A percentile compares a stretch with the other conserved stretches of the same genome.
These are phyloP conservation scores for Marasmius oreades DNA, from an alignment of 1,284 basidiomycete genomes.

Conservation along the genomic window DNA sequence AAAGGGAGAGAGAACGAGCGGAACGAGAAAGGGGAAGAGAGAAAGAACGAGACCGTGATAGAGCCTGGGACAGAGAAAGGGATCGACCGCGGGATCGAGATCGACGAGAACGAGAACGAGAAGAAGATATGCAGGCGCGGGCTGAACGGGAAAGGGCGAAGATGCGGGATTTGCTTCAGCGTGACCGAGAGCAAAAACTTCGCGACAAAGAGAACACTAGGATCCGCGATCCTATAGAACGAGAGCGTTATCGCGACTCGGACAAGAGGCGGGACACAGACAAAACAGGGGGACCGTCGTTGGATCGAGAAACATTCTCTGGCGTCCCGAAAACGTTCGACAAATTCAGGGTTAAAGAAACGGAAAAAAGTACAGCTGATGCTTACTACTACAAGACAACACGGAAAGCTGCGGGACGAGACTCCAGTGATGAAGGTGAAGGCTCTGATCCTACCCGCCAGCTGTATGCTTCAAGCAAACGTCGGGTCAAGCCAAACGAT, in stretches of 20 bases:
- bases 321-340: too few relatives aligned
- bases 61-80: constrained; percentile 14
- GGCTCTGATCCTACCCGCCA: constrained; percentile 20
- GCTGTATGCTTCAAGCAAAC: constrained; percentile 11
- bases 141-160: constrained; percentile 10
- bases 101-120: constrained; percentile 9
- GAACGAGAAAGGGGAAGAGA: constrained; percentile 9
- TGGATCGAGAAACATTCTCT: neutral
- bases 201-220: too few relatives aligned
- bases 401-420: constrained; percentile 2
- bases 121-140: neutral
- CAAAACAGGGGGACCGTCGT: neutral
- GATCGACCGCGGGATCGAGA: constrained; percentile 10
- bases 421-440: constrained; percentile 18
- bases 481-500: constrained; percentile 16
- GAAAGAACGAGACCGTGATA: constrained; percentile 13
- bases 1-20: constrained; percentile 5
- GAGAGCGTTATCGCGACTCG: neutral
- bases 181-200: neutral
- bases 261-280: neutral
- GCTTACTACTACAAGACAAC: neutral
- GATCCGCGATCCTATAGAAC: neutral
- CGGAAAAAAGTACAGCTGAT: too few relatives aligned
- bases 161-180: constrained; percentile 8
- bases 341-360: neutral